Percentiles rank a stretch among this genome's conserved stretches.
phyloP scores from a whole-genome alignment of 2,329 filamentous ascomycete genomes.

The Akanthomyces lecanii region DNA sequence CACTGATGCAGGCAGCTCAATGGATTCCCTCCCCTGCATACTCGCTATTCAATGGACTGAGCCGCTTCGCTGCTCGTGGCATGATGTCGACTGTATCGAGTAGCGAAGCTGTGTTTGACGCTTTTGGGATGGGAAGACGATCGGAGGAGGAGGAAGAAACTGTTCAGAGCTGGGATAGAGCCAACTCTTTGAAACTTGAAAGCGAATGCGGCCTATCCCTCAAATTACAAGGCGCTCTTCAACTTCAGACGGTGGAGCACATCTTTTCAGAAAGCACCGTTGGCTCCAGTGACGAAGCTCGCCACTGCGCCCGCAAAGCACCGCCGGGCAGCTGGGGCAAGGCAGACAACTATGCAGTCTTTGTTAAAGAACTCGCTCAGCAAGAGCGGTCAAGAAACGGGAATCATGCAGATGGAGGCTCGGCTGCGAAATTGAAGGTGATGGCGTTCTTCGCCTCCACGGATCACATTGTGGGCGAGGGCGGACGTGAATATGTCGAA shows the following conservation, averaged over 20 bases:
- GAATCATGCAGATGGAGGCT: not conserved
- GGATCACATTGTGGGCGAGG: constrained; percentile 13
- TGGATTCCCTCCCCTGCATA: constrained; percentile 9
- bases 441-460: constrained; percentile 11
- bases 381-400: constrained; percentile 1
- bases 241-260: constrained; percentile 10
- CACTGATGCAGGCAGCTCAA: constrained; percentile 14
- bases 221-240: constrained; percentile 5
- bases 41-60: constrained; percentile 8
- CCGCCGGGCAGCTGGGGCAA: constrained; percentile 14
- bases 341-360: constrained; percentile 10
- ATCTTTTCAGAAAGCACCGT: constrained; percentile 13
- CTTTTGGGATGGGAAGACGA: not conserved
- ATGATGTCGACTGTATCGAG: constrained; percentile 14
- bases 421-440: constrained; percentile 3
- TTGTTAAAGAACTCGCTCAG: constrained; percentile 4
- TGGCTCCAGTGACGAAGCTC: constrained; percentile 14
- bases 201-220: constrained; percentile 5
- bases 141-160: constrained; percentile 6
- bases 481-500: constrained; percentile 10
- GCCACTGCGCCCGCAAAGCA: constrained; percentile 11
- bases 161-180: constrained; percentile 1
- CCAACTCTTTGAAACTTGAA: not conserved
- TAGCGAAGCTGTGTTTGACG: constrained; percentile 11
- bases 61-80: constrained; percentile 12